These are phyloP conservation scores for Boletus semigastroideus DNA, from an alignment of 1,284 basidiomycete genomes.

Conservation along the genomic window DNA sequence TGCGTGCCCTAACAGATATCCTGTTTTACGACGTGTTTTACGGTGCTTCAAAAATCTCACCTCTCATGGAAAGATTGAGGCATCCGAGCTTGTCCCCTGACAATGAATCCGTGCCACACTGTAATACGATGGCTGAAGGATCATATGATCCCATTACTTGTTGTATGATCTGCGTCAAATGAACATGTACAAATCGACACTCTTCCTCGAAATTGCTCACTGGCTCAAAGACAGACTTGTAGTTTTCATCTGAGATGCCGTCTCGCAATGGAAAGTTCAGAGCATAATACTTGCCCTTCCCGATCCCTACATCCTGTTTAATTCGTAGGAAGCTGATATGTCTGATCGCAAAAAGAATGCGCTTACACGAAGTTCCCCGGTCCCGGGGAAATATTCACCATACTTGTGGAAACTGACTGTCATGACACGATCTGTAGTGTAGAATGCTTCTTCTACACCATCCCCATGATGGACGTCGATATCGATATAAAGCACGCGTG, in stretches of 20 bases:
- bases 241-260: slow-evolving; percentile 94
- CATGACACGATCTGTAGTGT: slow-evolving; percentile 99
- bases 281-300: slow-evolving; percentile 91
- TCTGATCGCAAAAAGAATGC: not conserved
- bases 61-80: slow-evolving; percentile 96
- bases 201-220: slow-evolving; percentile 46
- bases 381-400: slow-evolving; percentile 99
- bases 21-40: not conserved
- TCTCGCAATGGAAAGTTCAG: slow-evolving; percentile 96
- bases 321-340: slow-evolving; percentile 7
- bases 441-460: slow-evolving; percentile 99
- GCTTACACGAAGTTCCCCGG: slow-evolving; percentile 88
- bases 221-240: slow-evolving; percentile 94
- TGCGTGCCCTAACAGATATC: slow-evolving; percentile 72
- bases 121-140: slow-evolving; percentile 94
- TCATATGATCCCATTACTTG: slow-evolving; percentile 96
- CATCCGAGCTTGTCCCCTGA: slow-evolving; percentile 97
- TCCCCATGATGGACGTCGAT: slow-evolving; percentile 99
- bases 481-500: slow-evolving; percentile 95
- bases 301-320: slow-evolving; percentile 82
- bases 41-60: slow-evolving; percentile 37
- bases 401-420: slow-evolving; percentile 99
- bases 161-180: slow-evolving; percentile 73
- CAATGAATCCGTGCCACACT: slow-evolving; percentile 98
- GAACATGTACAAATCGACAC: not conserved